Percentiles rank a stretch among this genome's conserved stretches.
These are phyloP conservation scores for Aurantiochytrium sp. DNA, from an alignment of 108 stramenopile genomes.

Conservation along the genomic window DNA sequence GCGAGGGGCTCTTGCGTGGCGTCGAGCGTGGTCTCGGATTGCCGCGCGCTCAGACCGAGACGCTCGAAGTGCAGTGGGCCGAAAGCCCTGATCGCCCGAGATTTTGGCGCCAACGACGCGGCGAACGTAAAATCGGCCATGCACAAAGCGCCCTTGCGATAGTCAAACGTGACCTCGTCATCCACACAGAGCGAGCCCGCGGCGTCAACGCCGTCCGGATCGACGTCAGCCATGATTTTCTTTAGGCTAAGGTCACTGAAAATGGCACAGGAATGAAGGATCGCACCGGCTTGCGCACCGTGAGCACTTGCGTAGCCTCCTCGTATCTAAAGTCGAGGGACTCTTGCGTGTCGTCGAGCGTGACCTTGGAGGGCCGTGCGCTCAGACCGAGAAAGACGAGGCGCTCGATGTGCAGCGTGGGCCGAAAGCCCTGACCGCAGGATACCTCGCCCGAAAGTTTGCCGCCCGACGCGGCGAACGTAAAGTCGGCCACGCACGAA, in stretches of 20 bases:
- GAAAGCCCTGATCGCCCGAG: not conserved
- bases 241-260: not conserved
- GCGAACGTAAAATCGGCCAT: not conserved
- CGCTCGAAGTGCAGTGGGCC: constrained; percentile 4
- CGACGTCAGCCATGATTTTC: constrained; percentile 69
- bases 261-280: not conserved
- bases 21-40: not conserved
- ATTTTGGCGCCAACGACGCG: not conserved
- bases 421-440: not conserved
- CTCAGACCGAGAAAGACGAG: not conserved
- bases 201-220: constrained; percentile 57
- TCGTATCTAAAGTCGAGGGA: not conserved
- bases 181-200: constrained; percentile 87
- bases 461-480: not conserved
- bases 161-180: constrained; percentile 83
- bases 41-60: not conserved
- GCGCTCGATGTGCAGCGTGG: not conserved
- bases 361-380: not conserved
- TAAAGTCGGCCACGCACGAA: not conserved
- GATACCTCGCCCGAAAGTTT: not conserved
- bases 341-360: not conserved
- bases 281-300: not conserved
- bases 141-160: constrained; percentile 24
- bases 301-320: not conserved
- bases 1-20: not conserved